These are phyloP conservation scores for Fennellomyces sp. DNA, from an alignment of 371 early-diverging fungal species.

Conservation along the genomic window DNA sequence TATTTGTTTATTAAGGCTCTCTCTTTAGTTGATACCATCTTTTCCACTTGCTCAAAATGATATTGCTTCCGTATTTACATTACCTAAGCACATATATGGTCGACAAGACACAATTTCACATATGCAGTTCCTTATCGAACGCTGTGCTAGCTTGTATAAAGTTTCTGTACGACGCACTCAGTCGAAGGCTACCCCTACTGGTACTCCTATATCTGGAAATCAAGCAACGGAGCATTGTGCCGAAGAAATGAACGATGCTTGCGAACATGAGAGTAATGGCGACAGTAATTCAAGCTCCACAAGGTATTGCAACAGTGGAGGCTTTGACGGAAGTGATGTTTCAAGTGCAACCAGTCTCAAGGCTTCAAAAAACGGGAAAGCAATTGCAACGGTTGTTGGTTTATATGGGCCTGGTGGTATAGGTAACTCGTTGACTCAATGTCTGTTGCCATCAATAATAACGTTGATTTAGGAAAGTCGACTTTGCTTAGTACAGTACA, in stretches of 20 bases:
- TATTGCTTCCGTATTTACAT: slow-evolving; percentile 47
- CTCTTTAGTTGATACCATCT: slow-evolving; percentile 21
- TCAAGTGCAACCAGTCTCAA: slow-evolving; percentile 17
- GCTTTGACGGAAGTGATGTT: slow-evolving; percentile 32
- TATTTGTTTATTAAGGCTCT: too few species aligned
- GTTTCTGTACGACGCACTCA: neutral
- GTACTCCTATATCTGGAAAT: neutral
- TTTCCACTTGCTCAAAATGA: slow-evolving; percentile 46
- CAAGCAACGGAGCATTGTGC: neutral
- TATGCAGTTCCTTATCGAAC: slow-evolving; percentile 36
- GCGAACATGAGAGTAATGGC: neutral
- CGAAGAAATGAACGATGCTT: neutral
- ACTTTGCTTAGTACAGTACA: slow-evolving; percentile 40
- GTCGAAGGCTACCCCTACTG: neutral
- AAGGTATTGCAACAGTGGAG: neutral
- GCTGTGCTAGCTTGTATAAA: slow-evolving; percentile 17
- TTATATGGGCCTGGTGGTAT: slow-evolving; percentile 45
- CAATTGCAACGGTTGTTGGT: slow-evolving; percentile 26
- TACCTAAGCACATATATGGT: slow-evolving; percentile 44
- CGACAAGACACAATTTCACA: slow-evolving; percentile 35
- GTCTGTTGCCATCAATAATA: too few species aligned
- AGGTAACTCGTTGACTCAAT: too few species aligned
- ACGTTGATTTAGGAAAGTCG: slow-evolving; percentile 34
- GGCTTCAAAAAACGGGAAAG: slow-evolving; percentile 1
- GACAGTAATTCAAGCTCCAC: too few species aligned